These are phyloP conservation scores for Ceratocystis albifundus DNA, from an alignment of 2,329 filamentous ascomycete species.

Conservation along the genomic window DNA sequence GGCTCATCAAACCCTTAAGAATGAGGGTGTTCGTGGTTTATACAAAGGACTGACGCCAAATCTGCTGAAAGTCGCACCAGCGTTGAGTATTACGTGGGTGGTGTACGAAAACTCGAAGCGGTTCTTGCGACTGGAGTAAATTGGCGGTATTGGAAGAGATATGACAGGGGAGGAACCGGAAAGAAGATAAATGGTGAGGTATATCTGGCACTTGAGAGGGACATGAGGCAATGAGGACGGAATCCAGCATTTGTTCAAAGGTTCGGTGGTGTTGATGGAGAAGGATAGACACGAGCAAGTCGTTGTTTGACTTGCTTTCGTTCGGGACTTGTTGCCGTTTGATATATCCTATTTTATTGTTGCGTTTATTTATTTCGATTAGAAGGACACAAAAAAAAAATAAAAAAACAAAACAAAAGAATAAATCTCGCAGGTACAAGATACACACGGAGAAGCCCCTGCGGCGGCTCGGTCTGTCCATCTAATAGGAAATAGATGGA, in stretches of 20 bases:
- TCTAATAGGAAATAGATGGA: neutral
- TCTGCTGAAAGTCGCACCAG: conserved; percentile 87
- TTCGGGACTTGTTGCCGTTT: neutral
- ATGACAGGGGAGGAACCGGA: neutral
- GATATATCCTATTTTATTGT: conserved; percentile 1
- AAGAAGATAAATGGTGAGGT: conserved; percentile 11
- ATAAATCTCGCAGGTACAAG: too few relatives aligned
- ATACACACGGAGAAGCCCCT: too few relatives aligned
- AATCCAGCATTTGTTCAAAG: conserved; percentile 43
- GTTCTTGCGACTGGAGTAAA: conserved; percentile 45
- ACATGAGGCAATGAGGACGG: conserved; percentile 30
- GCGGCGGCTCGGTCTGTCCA: neutral
- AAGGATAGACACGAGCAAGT: conserved; percentile 1
- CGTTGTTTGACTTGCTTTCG: conserved; percentile 6
- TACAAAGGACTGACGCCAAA: conserved; percentile 96
- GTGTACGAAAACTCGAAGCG: conserved; percentile 86
- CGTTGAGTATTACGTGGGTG: conserved; percentile 89
- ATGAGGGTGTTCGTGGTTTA: conserved; percentile 73
- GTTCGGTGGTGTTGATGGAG: conserved; percentile 31
- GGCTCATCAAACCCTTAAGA: conserved; percentile 64
- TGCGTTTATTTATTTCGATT: neutral
- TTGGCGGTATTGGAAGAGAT: conserved; percentile 4
- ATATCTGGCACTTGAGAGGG: conserved; percentile 23
- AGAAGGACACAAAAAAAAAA: too few relatives aligned
- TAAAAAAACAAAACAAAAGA: too few relatives aligned